Evolutionary conservation across 768 basidiomycete species (phyloP), one percentile per base, ranked within the genome.

Genomic region (Brasilioporus rufonigricans): DNA sequence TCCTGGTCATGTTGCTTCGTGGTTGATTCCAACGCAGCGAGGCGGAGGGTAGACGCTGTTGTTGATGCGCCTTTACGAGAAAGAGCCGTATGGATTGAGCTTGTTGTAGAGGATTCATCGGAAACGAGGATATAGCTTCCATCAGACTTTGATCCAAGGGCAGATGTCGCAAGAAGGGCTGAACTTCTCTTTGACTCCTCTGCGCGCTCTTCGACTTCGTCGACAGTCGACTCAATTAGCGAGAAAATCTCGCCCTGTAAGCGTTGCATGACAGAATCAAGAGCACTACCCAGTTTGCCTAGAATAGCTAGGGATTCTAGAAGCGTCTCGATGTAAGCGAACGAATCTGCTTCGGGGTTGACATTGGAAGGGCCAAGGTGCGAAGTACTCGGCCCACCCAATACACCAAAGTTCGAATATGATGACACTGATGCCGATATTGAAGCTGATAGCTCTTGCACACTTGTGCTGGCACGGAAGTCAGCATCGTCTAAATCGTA

Each of bases 271-370:
- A 98, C 77, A 47, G 79, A 83, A 63, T 99, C 97, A 16, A 98
- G 75, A 6, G 86, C 91, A 51, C 75, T 83, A 3, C 91, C 92
- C 3, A 98, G 79, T 65, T 91, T 90, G 8, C 95, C 96, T 14
- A 99, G 77, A 2, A 93, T 87, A 14, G 93, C 88, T 13, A 98
- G 77, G n/a, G 94, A 89, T 70, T 98, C 97, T 9, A 98, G 75
- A 7, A 98, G 77, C 2, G 84, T 89, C 73, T 98, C 97, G 60
- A 98, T 87, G 65, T 98, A 98, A 5, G 84, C 72, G 71, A 97
- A 99, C 0, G 93, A 93, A 67, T 99, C 93, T 11, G 84, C 79
- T 73, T 99, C 97, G 5, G 95, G 93, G 64, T 94, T 95, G 55
- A 56, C 55, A 57, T 60, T 67, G 50, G 60, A 61, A 23, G 67